Percentiles rank a stretch among this genome's conserved stretches.
Evolutionary conservation across 768 basidiomycete species (phyloP).

Genomic region (Suillus subaureus): DNA sequence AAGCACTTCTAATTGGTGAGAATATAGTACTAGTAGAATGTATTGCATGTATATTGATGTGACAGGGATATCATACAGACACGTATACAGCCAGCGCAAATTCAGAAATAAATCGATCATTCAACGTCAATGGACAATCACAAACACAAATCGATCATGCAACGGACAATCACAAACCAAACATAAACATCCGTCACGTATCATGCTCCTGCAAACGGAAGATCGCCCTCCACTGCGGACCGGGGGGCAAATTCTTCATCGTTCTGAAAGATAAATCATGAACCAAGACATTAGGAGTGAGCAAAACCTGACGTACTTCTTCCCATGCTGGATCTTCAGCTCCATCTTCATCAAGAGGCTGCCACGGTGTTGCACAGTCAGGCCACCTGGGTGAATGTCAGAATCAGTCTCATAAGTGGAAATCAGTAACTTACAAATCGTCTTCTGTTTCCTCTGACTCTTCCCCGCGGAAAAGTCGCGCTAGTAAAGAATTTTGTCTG

Average conservation of each 20-base stretch:
- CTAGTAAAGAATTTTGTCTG: background rate
- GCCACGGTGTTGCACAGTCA: conserved; percentile 23
- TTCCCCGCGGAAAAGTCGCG: conserved; percentile 18
- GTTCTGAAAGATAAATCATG: background rate
- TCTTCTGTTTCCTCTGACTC: conserved; percentile 11
- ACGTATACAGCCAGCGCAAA: background rate
- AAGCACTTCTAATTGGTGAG: background rate
- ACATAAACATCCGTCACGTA: background rate
- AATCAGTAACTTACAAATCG: conserved; percentile 17
- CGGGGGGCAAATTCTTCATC: background rate
- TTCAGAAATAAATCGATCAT: background rate
- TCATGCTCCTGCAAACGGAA: background rate
- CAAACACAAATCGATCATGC: background rate
- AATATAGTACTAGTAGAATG: background rate
- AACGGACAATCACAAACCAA: background rate
- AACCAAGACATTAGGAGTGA: background rate
- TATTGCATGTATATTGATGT: background rate
- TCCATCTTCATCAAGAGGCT: conserved; percentile 29
- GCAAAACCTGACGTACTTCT: background rate
- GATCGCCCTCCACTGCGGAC: background rate
- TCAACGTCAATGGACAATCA: background rate
- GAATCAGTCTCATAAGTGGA: background rate
- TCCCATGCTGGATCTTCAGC: conserved; percentile 17
- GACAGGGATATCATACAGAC: background rate
- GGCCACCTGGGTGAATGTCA: conserved; percentile 23